These are phyloP conservation scores for Eucalyptus pumila DNA, from an alignment of 345 rosid genomes.

Conservation along the genomic window DNA sequence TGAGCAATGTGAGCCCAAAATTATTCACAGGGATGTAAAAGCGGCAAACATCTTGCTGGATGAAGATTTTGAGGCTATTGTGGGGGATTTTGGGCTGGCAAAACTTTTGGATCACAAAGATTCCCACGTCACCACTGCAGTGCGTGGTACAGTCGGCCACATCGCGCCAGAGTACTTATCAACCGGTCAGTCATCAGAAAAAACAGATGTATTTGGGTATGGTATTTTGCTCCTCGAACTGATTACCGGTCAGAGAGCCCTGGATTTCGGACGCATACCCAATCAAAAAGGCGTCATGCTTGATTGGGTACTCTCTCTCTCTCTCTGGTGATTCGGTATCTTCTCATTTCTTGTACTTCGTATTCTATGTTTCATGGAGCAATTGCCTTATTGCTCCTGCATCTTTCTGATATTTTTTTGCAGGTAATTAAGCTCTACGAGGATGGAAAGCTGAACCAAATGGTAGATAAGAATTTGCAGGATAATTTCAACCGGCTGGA, in stretches of 20 bases:
- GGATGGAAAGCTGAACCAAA: constrained; percentile 48
- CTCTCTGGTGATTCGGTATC: not conserved
- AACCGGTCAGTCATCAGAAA: constrained; percentile 76
- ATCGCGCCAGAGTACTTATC: constrained; percentile 89
- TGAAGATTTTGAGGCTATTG: constrained; percentile 80
- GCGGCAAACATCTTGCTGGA: constrained; percentile 85
- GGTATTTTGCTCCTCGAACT: constrained; percentile 89
- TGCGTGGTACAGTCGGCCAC: constrained; percentile 84
- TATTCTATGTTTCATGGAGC: not conserved
- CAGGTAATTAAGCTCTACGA: constrained; percentile 82
- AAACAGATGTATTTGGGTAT: constrained; percentile 86
- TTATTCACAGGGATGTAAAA: constrained; percentile 83
- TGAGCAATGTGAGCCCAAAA: constrained; percentile 87
- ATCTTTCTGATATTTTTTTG: not conserved
- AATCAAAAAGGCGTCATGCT: constrained; percentile 89
- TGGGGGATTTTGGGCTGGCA: constrained; percentile 90
- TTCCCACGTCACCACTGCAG: constrained; percentile 82
- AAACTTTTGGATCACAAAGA: constrained; percentile 87
- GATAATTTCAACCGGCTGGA: constrained; percentile 47
- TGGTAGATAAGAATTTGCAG: constrained; percentile 66
- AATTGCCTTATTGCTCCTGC: not conserved
- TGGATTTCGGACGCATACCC: constrained; percentile 71
- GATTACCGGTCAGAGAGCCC: constrained; percentile 73
- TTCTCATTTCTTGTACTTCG: not conserved
- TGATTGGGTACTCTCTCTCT: constrained; percentile 49